Conservation (phyloP, 208 protist genomes). For the Novymonas esmeraldas region DNA sequence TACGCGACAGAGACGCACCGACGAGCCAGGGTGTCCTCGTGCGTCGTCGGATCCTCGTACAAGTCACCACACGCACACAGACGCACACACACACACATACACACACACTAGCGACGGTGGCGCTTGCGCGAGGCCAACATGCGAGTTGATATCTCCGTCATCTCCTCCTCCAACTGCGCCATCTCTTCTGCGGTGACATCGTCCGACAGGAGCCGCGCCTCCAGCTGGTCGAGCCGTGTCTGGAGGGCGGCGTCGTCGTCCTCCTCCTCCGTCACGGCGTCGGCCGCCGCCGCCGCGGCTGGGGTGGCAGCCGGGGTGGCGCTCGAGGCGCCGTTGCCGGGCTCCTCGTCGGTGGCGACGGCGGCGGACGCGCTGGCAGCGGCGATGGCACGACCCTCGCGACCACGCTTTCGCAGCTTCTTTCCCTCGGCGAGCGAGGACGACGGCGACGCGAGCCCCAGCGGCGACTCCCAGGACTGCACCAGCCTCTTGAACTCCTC, state of each 20-base stretch:
- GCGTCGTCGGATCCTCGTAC: too few species aligned
- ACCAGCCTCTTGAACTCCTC: constrained; percentile 57
- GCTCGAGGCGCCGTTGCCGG: not conserved
- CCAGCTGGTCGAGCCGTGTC: constrained; percentile 58
- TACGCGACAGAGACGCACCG: too few species aligned
- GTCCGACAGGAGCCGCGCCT: constrained; percentile 65
- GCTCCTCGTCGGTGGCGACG: not conserved
- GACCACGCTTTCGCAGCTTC: constrained; percentile 78
- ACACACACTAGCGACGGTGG: constrained; percentile 11
- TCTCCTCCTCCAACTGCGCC: constrained; percentile 68
- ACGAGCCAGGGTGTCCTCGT: too few species aligned
- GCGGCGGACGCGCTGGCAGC: constrained; percentile 15
- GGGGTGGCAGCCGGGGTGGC: not conserved
- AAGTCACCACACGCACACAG: not conserved
- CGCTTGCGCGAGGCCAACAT: constrained; percentile 27
- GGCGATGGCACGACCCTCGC: constrained; percentile 55
- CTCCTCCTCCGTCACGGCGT: not conserved
- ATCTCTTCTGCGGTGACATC: constrained; percentile 83
- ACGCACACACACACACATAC: not conserved
- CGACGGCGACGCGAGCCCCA: not conserved
- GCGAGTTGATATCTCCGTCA: constrained; percentile 65
- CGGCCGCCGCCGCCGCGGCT: not conserved
- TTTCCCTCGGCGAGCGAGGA: constrained; percentile 27
- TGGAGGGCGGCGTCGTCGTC: constrained; percentile 47
- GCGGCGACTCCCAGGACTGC: constrained; percentile 26